Base-by-base conservation (phyloP, 2,329 filamentous ascomycete genomes). In the Teratosphaeria pseudoeucalypti region DNA sequence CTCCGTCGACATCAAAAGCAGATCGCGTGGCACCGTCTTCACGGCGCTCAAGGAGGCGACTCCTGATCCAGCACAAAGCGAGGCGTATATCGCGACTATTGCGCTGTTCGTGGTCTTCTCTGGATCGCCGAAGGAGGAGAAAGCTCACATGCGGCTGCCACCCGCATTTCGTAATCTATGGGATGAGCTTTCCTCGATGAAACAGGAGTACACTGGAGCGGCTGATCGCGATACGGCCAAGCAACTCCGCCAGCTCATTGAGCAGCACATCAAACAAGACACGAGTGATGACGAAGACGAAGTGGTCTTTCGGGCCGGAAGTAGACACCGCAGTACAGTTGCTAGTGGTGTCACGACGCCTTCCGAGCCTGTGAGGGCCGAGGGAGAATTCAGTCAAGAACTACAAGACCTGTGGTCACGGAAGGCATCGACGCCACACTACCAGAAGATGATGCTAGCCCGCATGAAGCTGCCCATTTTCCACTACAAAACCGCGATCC, bases 391-490 rank as follows among this genome's bases (percentile, higher is more conserved):
- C 11, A 71, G 75, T 10, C 75, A 78, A n/a, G 73, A 75, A 10
- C 67, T 84, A 19, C 73, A 72, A 64, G 75, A 77, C 3, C 64
- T 82, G 27, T 85, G 83, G 83, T 64, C 67, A 16, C 73, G 77
- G 9, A 84, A 83, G 64, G 68, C 74, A 1, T 78, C 78, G 7
- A 77, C 77, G 0, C 63, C 75, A 11, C 71, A 82, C 56, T 97
- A 89, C 68, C 86, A 90, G 66, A 78, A 79, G 7, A 97, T 99
- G 94, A 80, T 92, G 57, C 75, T 82, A 71, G 85, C 81, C 34
- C 85, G 94, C 59, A 86, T 85, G 79, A 88, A 88, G 66, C 81
- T 99, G 19, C 94, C 94, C 0, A 96, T 99, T 79, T 96, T 89
- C 83, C 81, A 83, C 12, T 96, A 94, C 72, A 87, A 86, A 65